A percentile compares a stretch with the other conserved stretches of the same genome.
phyloP scores from a whole-genome alignment of 805 yeast genomes.

The Crinitomyces ghanaensis region DNA sequence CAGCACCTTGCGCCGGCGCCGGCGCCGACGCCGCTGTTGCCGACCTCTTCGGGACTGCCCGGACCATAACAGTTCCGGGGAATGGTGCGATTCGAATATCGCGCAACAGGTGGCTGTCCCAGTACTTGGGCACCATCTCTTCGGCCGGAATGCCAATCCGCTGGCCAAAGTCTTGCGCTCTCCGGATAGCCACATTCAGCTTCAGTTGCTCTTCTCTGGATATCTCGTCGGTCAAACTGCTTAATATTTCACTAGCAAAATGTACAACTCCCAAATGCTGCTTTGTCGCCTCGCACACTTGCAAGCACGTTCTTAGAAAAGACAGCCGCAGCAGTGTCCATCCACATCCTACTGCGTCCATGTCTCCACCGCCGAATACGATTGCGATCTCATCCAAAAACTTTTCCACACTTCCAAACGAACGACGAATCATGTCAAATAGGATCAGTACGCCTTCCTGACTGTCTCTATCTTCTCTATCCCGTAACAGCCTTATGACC shows the following conservation, averaged over 20 bases:
- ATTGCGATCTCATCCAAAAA: conserved; percentile 39
- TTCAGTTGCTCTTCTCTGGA: conserved; percentile 46
- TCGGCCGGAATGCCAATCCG: no score
- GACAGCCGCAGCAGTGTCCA: conserved; percentile 53
- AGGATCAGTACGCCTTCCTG: conserved; percentile 1
- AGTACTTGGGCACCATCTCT: no score
- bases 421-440: conserved; percentile 4
- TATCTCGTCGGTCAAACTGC: conserved; percentile 44
- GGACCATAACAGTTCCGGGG: no score
- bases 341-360: conserved; percentile 26
- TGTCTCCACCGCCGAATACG: conserved; percentile 41
- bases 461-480: neutral
- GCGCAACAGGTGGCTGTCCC: conserved; percentile 65
- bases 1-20: no score
- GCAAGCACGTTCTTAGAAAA: conserved; percentile 39
- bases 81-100: no score
- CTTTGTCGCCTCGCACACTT: conserved; percentile 40
- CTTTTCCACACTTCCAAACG: conserved; percentile 27
- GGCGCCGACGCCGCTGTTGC: no score
- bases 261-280: conserved; percentile 35
- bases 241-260: conserved; percentile 43
- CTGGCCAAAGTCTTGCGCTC: no score
- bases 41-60: no score
- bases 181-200: conserved; percentile 28
- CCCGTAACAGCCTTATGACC: conserved; percentile 31